Evolutionary conservation across 2,329 filamentous ascomycete species (phyloP), one percentile per base, ranked within the genome.

Genomic region (Xylaria digitata): DNA sequence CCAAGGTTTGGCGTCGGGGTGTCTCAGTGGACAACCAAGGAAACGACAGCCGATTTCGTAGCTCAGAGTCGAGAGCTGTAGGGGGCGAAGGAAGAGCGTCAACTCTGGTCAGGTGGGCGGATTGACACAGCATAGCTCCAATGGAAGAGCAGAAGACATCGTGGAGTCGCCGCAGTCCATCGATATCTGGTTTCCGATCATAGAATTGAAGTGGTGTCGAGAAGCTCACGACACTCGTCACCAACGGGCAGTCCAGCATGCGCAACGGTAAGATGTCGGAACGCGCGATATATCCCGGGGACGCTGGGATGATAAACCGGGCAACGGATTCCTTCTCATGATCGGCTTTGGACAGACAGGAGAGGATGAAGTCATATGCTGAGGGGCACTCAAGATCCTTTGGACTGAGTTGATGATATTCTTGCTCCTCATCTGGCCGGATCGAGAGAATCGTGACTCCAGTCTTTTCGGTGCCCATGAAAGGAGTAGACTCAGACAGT

Each of bases 21-120:
- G 43, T 6, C 34, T 59, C 21, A 3, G 46, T 59, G 13, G 56
- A 59, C 8, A 59, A 26, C 56, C 56, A 59, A 26, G 56, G 43
- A 34, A 59, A 59, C 34, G 56, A 59, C 19, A 59, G 56, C 15
- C 56, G 56, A 59, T 59, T 59, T 42, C 43, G n/a, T n/a, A 59
- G n/a, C 46, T 59, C 56, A 11, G 23, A 15, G 46, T 48, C 56
- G 8, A 59, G 46, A 34, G 32, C 32, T 34, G 32, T 5, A 2
- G 32, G 32, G 32, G 32, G 32, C 3, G 32, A 34, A 34, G 32
- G 32, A 34, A 34, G 32, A 34, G 3, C 32, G 32, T 34, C 32
- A 6, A 34, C 32, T 34, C 32, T 34, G 32, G 7, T 34, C 32
- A 34, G 7, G 32, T 34, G 32, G 32, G 32, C 32, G 7, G 32